phyloP scores from a whole-genome alignment of 2,329 filamentous ascomycete genomes.

The Meredithiella fracta region DNA sequence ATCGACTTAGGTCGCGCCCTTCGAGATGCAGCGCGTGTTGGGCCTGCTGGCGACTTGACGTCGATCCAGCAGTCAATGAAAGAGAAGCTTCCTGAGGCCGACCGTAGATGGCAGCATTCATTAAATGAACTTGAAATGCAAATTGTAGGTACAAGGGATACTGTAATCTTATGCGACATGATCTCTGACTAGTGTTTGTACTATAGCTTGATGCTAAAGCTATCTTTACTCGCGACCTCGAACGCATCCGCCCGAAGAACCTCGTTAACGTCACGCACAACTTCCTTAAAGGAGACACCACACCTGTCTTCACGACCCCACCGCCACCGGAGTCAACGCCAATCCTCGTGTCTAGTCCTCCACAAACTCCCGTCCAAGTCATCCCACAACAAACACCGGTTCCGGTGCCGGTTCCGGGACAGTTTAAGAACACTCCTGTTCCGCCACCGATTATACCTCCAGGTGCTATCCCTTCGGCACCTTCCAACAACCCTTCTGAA shows the following conservation, averaged over 20 bases:
- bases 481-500: background rate
- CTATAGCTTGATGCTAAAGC: constrained; percentile 33
- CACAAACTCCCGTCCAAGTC: background rate
- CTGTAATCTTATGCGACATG: background rate
- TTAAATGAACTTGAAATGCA: constrained; percentile 41
- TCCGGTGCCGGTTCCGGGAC: background rate
- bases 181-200: background rate
- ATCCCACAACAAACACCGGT: constrained; percentile 1
- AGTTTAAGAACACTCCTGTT: constrained; percentile 10
- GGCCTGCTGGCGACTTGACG: constrained; percentile 12
- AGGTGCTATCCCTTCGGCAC: background rate
- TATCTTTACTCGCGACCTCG: constrained; percentile 16
- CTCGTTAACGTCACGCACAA: constrained; percentile 6
- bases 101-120: constrained; percentile 33
- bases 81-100: constrained; percentile 30
- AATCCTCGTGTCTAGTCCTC: background rate
- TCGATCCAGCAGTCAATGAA: constrained; percentile 20
- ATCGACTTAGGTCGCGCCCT: constrained; percentile 11
- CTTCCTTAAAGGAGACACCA: constrained; percentile 12
- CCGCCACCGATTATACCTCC: constrained; percentile 12
- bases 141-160: constrained; percentile 29
- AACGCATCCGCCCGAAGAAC: constrained; percentile 18
- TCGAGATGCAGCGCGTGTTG: constrained; percentile 11
- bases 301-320: constrained; percentile 2
- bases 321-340: background rate